These are phyloP conservation scores for Mycena capillaripes DNA, from an alignment of 768 basidiomycete genomes.

Conservation along the genomic window DNA sequence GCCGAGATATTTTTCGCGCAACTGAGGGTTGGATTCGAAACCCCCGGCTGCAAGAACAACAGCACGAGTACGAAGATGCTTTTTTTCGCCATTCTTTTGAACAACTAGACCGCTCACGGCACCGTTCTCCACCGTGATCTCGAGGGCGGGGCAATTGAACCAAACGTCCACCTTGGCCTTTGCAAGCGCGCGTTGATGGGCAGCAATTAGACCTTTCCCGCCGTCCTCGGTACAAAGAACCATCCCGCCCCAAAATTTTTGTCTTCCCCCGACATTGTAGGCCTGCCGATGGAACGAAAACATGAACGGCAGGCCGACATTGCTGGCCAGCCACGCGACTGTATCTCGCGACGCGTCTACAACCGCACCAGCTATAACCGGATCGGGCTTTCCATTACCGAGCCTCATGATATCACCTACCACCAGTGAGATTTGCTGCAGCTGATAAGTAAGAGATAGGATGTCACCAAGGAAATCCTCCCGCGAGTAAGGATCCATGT, in stretches of 20 bases:
- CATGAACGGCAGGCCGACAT: constrained; percentile 65
- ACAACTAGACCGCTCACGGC: constrained; percentile 63
- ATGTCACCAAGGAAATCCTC: constrained; percentile 71
- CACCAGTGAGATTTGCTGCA: not conserved
- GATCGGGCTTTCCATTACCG: constrained; percentile 63
- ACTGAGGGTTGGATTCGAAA: constrained; percentile 68
- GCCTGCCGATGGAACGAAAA: constrained; percentile 78
- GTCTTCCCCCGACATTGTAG: constrained; percentile 71
- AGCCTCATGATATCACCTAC: constrained; percentile 71
- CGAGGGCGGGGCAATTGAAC: constrained; percentile 66
- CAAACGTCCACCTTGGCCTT: constrained; percentile 67
- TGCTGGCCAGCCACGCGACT: constrained; percentile 68
- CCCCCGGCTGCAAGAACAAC: constrained; percentile 78
- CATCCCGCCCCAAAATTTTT: constrained; percentile 81
- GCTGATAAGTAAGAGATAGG: not conserved
- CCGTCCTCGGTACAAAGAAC: constrained; percentile 73
- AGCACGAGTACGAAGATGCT: constrained; percentile 55
- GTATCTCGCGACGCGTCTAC: constrained; percentile 70
- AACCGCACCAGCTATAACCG: constrained; percentile 62
- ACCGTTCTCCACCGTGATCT: constrained; percentile 54
- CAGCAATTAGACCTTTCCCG: constrained; percentile 75
- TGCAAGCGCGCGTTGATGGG: constrained; percentile 65
- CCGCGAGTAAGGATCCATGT: constrained; percentile 70
- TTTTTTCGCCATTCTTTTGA: constrained; percentile 49
- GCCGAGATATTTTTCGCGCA: constrained; percentile 71